A percentile compares a stretch with the other conserved stretches of the same genome.
These are phyloP conservation scores for Moesziomyces globuligerus DNA, from an alignment of 1,284 basidiomycete genomes.

Conservation along the genomic window DNA sequence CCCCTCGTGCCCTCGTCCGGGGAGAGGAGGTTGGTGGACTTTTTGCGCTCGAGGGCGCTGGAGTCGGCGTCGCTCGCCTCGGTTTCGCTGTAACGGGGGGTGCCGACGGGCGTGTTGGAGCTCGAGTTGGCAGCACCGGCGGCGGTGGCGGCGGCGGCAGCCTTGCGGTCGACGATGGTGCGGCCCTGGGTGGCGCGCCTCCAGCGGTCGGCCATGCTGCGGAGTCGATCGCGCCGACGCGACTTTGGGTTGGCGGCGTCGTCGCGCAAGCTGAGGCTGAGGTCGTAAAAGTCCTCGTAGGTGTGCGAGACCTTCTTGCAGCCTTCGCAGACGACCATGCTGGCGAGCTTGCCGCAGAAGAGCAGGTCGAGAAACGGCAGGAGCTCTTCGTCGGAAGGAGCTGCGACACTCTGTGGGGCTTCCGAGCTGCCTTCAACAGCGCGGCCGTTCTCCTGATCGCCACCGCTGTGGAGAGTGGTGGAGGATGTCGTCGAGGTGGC, in stretches of 20 bases:
- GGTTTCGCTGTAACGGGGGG: slow-evolving; percentile 44
- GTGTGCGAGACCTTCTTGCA: slow-evolving; percentile 89
- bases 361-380: slow-evolving; percentile 85
- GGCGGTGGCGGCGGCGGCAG: slow-evolving; percentile 36
- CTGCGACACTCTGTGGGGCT: not conserved
- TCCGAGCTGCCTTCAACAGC: slow-evolving; percentile 5
- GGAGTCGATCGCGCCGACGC: slow-evolving; percentile 45
- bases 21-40: slow-evolving; percentile 67
- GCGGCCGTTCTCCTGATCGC: slow-evolving; percentile 31
- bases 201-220: slow-evolving; percentile 53
- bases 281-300: slow-evolving; percentile 91
- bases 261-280: slow-evolving; percentile 78
- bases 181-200: slow-evolving; percentile 34
- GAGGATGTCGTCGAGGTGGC: slow-evolving; percentile 3
- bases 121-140: slow-evolving; percentile 11
- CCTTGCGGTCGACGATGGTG: slow-evolving; percentile 34
- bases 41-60: slow-evolving; percentile 68
- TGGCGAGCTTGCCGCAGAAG: slow-evolving; percentile 86
- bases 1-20: slow-evolving; percentile 36
- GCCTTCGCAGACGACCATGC: slow-evolving; percentile 89
- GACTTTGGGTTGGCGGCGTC: slow-evolving; percentile 35
- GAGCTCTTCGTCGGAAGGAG: slow-evolving; percentile 70
- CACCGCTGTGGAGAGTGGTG: slow-evolving; percentile 7
- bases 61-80: slow-evolving; percentile 74
- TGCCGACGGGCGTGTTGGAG: slow-evolving; percentile 36